Base-by-base conservation (phyloP, 352 stramenopile species). In the Globisporangium cystogenes region DNA sequence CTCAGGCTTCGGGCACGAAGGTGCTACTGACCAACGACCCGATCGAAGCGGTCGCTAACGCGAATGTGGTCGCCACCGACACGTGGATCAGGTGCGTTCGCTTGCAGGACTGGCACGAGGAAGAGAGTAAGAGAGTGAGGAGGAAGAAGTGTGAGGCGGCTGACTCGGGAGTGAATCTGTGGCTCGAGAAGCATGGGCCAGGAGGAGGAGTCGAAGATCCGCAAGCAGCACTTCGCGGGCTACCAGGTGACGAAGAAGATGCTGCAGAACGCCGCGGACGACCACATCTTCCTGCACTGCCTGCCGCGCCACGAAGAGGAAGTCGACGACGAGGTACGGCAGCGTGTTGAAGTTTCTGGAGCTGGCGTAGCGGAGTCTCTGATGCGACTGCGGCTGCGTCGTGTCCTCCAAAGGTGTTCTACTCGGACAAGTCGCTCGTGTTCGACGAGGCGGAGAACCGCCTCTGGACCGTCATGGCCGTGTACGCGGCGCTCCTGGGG, bases 401-500 rank as follows among this genome's bases (percentile, higher is more conserved):
- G n/a, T n/a, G n/a, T n/a, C n/a, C n/a, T n/a, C n/a, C n/a, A n/a
- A n/a, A 88, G 70, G 83, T 95, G 31, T 98, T 99, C 65, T 99
- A 99, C 73, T 96, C 82, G 52, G 69, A 95, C 45, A 76, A 93
- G 61, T 98, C 90, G 58, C 68, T 99, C 29, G 96, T 99, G 4
- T 99, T 99, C 51, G 83, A 96, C 42, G 96, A 99, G 75, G 96
- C 96, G 0, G 97, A 99, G 66, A 99, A 99, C 68, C 87, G 97
- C 43, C 96, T 99, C 79, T 99, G 96, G 96, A 99, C 96, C 4
- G 96, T 99, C 59, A 99, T 99, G 96, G 93, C 96, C 27, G 93
- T 99, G 37, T 92, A 87, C 59, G 70, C 82, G 0, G 77, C 83
- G 27, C 64, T 88, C 18, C 55, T 87, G 4, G 76, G 72, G 55